These are phyloP conservation scores for Sclerotinia sclerotiorum DNA, from an alignment of 2,329 filamentous ascomycete genomes.

Conservation along the genomic window DNA sequence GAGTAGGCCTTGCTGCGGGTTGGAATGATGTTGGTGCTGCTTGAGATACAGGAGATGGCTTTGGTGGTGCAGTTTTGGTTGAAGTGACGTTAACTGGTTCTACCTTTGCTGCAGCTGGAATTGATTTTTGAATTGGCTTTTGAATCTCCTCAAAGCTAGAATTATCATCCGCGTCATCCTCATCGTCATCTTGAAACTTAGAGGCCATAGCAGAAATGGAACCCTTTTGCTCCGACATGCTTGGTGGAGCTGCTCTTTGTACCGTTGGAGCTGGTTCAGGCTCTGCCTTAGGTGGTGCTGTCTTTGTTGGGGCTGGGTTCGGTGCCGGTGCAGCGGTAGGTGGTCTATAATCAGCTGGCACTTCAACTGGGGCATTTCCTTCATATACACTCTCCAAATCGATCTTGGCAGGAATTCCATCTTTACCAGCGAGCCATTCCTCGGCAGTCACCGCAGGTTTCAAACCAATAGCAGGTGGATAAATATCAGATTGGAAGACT, in stretches of 20 bases:
- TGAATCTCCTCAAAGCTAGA: conserved; percentile 86
- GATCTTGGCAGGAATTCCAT: conserved; percentile 82
- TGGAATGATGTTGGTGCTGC: conserved; percentile 29
- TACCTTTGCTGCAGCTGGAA: conserved; percentile 43
- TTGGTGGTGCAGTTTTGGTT: conserved; percentile 36
- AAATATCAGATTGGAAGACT: conserved; percentile 96
- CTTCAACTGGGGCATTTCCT: conserved; percentile 74
- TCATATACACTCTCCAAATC: conserved; percentile 92
- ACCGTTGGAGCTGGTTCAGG: conserved; percentile 48
- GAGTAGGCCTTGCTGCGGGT: conserved; percentile 29
- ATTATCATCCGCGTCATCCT: conserved; percentile 56
- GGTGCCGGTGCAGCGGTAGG: conserved; percentile 46
- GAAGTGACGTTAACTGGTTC: conserved; percentile 47
- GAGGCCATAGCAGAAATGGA: conserved; percentile 83
- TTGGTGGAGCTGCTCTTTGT: conserved; percentile 57
- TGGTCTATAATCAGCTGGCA: conserved; percentile 68
- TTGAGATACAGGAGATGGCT: conserved; percentile 39
- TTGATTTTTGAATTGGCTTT: conserved; percentile 66
- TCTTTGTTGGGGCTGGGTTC: conserved; percentile 47
- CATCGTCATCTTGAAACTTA: conserved; percentile 77
- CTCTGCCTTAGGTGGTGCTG: conserved; percentile 52
- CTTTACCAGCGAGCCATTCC: conserved; percentile 88
- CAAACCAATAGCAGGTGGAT: conserved; percentile 76
- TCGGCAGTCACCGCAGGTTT: conserved; percentile 76
- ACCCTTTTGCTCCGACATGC: conserved; percentile 79